Conservation (phyloP, 768 basidiomycete species). For the Lentinula lateritia region DNA sequence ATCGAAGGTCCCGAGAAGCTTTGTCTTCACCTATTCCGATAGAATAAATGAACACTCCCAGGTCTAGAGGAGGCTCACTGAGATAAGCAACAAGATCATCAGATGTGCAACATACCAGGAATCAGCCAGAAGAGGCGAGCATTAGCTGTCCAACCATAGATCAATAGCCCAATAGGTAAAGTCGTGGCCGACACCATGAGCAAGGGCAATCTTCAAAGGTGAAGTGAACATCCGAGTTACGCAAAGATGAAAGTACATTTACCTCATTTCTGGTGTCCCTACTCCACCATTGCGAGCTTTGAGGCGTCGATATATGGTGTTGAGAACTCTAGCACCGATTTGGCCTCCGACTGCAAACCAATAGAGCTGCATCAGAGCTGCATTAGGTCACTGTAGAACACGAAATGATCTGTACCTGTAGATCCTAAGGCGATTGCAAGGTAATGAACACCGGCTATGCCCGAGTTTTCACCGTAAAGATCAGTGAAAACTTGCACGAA, state of each 20-base stretch:
- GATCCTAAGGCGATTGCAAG: slow-evolving; percentile 53
- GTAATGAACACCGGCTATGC: slow-evolving; percentile 58
- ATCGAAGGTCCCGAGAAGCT: slow-evolving; percentile 18
- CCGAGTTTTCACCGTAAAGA: slow-evolving; percentile 41
- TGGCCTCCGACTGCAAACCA: slow-evolving; percentile 27
- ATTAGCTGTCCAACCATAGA: slow-evolving; percentile 59
- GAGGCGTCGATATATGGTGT: slow-evolving; percentile 39
- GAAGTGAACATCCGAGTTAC: not conserved
- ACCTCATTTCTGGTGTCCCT: slow-evolving; percentile 52
- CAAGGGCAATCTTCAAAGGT: slow-evolving; percentile 20
- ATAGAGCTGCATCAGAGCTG: not conserved
- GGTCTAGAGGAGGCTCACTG: slow-evolving; percentile 9
- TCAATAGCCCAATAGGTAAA: slow-evolving; percentile 55
- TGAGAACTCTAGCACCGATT: slow-evolving; percentile 37
- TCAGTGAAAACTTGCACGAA: slow-evolving; percentile 29
- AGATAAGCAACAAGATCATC: not conserved
- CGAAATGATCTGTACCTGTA: slow-evolving; percentile 18
- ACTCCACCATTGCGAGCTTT: slow-evolving; percentile 43
- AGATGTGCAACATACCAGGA: slow-evolving; percentile 30
- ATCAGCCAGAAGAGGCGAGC: slow-evolving; percentile 51
- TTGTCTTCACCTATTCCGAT: slow-evolving; percentile 42
- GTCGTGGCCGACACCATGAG: slow-evolving; percentile 46
- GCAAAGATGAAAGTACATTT: not conserved
- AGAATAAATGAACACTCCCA: slow-evolving; percentile 42
- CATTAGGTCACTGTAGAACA: not conserved